Conservation (phyloP, 2,329 filamentous ascomycete genomes). For the Xylariaceae sp. region DNA sequence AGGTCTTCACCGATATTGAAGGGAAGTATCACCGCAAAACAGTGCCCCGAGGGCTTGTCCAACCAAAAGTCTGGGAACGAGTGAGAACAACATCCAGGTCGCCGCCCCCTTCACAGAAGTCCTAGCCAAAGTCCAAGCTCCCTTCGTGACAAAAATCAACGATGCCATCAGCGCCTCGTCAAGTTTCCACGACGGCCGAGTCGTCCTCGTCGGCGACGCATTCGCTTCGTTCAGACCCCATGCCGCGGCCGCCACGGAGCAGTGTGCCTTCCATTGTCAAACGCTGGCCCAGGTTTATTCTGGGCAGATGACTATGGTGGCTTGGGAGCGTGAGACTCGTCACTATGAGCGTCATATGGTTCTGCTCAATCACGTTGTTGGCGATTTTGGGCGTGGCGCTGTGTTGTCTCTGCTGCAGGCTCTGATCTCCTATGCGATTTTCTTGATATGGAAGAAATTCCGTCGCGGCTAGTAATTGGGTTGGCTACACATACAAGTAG, state of each 20-base stretch:
- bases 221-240: slow-evolving; percentile 44
- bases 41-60: slow-evolving; percentile 38
- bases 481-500: too few species aligned
- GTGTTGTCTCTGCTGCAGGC: slow-evolving; percentile 11
- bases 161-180: slow-evolving; percentile 37
- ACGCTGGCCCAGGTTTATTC: slow-evolving; percentile 36
- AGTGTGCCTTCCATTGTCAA: slow-evolving; percentile 43
- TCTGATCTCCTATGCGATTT: background rate
- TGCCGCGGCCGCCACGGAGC: slow-evolving; percentile 42
- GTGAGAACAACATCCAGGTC: slow-evolving; percentile 22
- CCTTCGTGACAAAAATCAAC: slow-evolving; percentile 43
- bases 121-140: slow-evolving; percentile 35
- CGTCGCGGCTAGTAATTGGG: background rate
- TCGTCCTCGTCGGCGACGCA: slow-evolving; percentile 45
- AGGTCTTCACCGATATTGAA: slow-evolving; percentile 42
- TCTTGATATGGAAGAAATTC: background rate
- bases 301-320: slow-evolving; percentile 31
- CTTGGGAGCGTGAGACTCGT: slow-evolving; percentile 31
- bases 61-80: slow-evolving; percentile 35
- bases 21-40: slow-evolving; percentile 39
- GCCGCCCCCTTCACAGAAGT: slow-evolving; percentile 40
- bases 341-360: slow-evolving; percentile 11
- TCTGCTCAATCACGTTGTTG: slow-evolving; percentile 16
- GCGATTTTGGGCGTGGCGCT: slow-evolving; percentile 7
- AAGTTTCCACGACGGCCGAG: slow-evolving; percentile 37